Conservation (phyloP, 768 basidiomycete genomes). For the Hericium erinaceus region DNA sequence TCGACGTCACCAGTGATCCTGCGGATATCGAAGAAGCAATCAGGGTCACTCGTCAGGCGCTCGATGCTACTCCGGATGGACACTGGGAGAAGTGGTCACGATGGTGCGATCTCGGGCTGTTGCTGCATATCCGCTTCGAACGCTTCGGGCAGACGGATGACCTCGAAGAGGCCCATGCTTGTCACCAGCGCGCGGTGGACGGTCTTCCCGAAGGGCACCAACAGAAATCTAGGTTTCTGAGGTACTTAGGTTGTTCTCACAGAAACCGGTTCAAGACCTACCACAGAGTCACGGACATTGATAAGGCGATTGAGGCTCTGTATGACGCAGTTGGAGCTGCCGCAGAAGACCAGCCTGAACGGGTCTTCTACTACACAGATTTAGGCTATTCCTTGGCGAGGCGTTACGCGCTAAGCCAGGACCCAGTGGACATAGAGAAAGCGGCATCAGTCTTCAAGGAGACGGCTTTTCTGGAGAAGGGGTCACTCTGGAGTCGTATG, state of each 20-base stretch:
- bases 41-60: neutral
- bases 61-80: neutral
- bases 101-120: neutral
- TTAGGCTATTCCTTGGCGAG: neutral
- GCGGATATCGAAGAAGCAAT: neutral
- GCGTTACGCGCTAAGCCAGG: neutral
- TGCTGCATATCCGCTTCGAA: neutral
- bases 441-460: neutral
- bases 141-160: neutral
- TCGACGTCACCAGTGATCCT: neutral
- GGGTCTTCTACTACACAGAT: neutral
- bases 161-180: neutral
- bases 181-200: neutral
- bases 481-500: neutral
- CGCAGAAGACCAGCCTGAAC: neutral
- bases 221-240: neutral
- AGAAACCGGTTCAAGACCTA: neutral
- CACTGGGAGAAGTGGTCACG: neutral
- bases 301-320: neutral
- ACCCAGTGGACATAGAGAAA: neutral
- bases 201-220: neutral
- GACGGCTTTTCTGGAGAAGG: neutral
- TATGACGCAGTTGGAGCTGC: neutral
- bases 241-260: neutral
- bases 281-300: neutral